phyloP scores from a whole-genome alignment of 2,329 filamentous ascomycete genomes.

The Nemania serpens region DNA sequence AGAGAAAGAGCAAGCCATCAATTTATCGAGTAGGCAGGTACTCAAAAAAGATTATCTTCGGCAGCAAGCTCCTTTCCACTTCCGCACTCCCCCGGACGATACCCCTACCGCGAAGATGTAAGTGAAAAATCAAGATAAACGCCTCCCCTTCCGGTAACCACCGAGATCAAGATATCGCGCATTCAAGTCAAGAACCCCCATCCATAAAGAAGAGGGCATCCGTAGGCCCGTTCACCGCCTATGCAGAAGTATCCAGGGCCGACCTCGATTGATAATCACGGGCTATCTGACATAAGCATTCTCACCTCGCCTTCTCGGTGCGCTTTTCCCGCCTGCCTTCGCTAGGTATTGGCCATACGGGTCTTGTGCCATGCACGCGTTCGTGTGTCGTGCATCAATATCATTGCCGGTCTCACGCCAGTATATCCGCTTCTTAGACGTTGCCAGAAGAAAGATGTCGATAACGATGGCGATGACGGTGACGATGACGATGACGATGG shows the following conservation, averaged over 20 bases:
- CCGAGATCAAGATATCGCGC: too few relatives aligned
- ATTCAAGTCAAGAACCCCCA: too few relatives aligned
- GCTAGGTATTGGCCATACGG: too few relatives aligned
- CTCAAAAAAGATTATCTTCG: too few relatives aligned
- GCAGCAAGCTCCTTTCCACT: too few relatives aligned
- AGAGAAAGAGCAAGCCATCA: neutral
- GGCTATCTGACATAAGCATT: slow-evolving; percentile 22
- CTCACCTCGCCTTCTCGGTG: neutral
- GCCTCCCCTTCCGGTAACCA: too few relatives aligned
- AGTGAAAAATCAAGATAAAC: too few relatives aligned
- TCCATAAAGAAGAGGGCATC: neutral
- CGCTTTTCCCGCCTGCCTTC: too few relatives aligned
- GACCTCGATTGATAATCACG: slow-evolving; percentile 10
- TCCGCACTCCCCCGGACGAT: too few relatives aligned
- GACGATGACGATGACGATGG: neutral
- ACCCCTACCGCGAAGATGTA: too few relatives aligned
- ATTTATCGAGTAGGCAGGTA: too few relatives aligned
- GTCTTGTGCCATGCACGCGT: slow-evolving; percentile 10
- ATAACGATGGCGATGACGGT: neutral
- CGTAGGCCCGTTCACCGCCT: slow-evolving; percentile 6
- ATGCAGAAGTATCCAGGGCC: slow-evolving; percentile 5
- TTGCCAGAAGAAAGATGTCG: neutral
- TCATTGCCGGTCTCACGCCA: slow-evolving; percentile 7
- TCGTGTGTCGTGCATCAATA: slow-evolving; percentile 16
- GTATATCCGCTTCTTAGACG: slow-evolving; percentile 15